phyloP scores from a whole-genome alignment of 805 yeast genomes.

The Candida pini region DNA sequence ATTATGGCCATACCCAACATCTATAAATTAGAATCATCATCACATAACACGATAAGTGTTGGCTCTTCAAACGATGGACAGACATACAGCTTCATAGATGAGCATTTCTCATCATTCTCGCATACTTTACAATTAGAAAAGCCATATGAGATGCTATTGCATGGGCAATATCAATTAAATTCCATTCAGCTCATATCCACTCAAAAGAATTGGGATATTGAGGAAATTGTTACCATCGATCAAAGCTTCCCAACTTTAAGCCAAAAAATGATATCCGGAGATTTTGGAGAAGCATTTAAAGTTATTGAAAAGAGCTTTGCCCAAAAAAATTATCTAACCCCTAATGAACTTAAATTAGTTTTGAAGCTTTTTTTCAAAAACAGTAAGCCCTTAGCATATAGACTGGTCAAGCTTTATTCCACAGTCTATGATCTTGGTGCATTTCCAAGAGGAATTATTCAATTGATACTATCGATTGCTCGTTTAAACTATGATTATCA shows the following conservation, averaged over 20 bases:
- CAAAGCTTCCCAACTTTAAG: no score
- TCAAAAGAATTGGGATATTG: no score
- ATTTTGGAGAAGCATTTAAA: not conserved
- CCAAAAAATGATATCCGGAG: no score
- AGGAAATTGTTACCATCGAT: no score
- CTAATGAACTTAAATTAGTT: conserved; percentile 21
- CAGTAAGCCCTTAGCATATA: conserved; percentile 14
- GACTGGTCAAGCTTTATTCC: conserved; percentile 13
- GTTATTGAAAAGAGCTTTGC: conserved; percentile 4
- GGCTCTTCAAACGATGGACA: no score
- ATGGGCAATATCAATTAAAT: not conserved
- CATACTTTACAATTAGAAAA: conserved; percentile 2
- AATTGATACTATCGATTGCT: conserved; percentile 14
- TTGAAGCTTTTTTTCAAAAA: conserved; percentile 11
- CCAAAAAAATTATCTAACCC: conserved; percentile 11
- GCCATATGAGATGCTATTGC: conserved; percentile 7
- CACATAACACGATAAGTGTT: no score
- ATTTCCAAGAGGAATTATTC: conserved; percentile 10
- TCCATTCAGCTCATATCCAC: no score
- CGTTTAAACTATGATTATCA: conserved; percentile 16
- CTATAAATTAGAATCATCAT: no score
- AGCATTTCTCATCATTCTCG: conserved; percentile 2
- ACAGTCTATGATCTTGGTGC: conserved; percentile 12
- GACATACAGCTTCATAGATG: no score
- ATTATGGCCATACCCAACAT: no score